Conservation (phyloP, 345 rosid species). For the Ceriops tagal region DNA sequence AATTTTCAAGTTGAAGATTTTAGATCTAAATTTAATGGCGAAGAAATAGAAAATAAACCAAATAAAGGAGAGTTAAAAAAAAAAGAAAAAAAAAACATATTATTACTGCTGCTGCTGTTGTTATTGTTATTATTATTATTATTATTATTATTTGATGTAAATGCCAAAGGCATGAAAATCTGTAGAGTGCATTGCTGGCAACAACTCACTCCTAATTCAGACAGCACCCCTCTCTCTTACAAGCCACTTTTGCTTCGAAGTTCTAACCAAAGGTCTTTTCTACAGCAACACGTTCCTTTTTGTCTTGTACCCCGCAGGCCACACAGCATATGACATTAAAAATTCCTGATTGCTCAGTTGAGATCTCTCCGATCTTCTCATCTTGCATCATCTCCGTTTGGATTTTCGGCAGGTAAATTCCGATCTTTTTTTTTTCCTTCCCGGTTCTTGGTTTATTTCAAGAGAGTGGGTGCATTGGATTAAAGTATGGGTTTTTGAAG, state of each 20-base stretch:
- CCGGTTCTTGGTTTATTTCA: not conserved
- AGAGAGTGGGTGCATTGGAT: not conserved
- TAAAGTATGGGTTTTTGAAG: constrained; percentile 5
- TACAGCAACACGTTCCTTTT: not conserved
- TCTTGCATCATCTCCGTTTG: not conserved
- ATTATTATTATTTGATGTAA: not conserved
- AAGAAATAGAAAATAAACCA: too few species aligned
- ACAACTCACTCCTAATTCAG: not conserved
- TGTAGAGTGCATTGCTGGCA: not conserved
- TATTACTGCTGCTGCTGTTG: too few species aligned
- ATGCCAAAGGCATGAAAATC: not conserved
- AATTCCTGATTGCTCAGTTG: not conserved
- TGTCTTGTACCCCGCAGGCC: not conserved
- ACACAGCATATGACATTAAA: not conserved
- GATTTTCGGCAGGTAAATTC: not conserved
- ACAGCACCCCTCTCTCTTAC: not conserved
- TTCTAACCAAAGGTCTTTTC: not conserved
- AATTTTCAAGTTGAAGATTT: too few species aligned
- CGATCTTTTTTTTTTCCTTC: too few species aligned
- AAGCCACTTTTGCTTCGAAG: not conserved
- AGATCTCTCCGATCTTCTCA: not conserved
- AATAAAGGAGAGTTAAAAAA: too few species aligned
- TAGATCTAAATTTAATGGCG: too few species aligned
- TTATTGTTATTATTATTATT: not conserved
- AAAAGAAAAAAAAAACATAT: too few species aligned